A percentile compares a stretch with the other conserved stretches of the same genome.
phyloP scores from a whole-genome alignment of 371 early-diverging fungal genomes.

The Mucor mucedo region DNA sequence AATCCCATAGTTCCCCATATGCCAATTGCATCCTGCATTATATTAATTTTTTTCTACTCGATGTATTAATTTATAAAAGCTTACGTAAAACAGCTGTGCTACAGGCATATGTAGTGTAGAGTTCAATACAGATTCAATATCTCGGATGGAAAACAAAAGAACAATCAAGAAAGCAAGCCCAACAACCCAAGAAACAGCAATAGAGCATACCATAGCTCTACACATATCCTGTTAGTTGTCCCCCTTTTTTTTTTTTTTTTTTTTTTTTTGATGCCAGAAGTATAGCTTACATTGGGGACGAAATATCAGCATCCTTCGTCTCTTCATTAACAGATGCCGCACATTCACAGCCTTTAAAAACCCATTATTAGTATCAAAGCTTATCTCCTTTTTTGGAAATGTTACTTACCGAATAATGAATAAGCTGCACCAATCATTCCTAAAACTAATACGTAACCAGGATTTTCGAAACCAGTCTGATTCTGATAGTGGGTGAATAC shows the following conservation, averaged over 20 bases:
- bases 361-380: neutral
- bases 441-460: constrained; percentile 43
- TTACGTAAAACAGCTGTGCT: constrained; percentile 49
- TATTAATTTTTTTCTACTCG: constrained; percentile 7
- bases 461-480: constrained; percentile 46
- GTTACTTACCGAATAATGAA: constrained; percentile 45
- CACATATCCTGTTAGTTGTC: no score
- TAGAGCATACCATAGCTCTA: constrained; percentile 49
- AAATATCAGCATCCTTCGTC: constrained; percentile 48
- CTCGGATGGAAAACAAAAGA: constrained; percentile 49
- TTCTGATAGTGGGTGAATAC: constrained; percentile 49
- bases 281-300: constrained; percentile 38
- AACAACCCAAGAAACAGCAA: constrained; percentile 45
- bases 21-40: constrained; percentile 58
- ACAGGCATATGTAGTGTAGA: constrained; percentile 45
- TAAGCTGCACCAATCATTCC: constrained; percentile 53
- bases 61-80: neutral
- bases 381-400: neutral
- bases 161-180: constrained; percentile 41
- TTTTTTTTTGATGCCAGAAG: neutral
- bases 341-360: constrained; percentile 44
- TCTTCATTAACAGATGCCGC: constrained; percentile 51
- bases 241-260: neutral
- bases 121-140: constrained; percentile 40
- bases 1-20: constrained; percentile 44